Base-by-base conservation (phyloP, 1,284 basidiomycete species). In the Sanghuangporus sanghuang region DNA sequence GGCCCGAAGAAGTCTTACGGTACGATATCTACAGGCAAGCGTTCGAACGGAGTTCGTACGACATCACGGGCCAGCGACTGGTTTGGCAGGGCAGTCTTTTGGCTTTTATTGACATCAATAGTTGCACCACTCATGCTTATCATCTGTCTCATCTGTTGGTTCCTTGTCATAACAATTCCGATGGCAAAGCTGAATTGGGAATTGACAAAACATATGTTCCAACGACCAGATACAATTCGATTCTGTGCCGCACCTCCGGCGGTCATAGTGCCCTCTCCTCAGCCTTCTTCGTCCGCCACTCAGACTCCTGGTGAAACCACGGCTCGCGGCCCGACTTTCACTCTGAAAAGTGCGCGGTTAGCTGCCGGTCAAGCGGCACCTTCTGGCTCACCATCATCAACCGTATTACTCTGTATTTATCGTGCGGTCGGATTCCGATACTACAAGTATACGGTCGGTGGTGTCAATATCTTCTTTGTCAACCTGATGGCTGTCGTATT, bases 381-480 rank as follows among this genome's bases (percentile, higher is more conserved):
- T 4, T 85, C 84, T 32, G 90, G 92, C 36, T 84, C 85, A 23
- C 82, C 85, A 23, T 82, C 81, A 49, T 93, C 86, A 54, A 98
- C 92, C 0, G 93, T 99, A 12, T 79, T 99, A 18, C 83, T 99
- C 32, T 99, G 97, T 78, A 96, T 92, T 1, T 99, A 99, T 76
- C 87, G 89, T 44, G 97, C 97, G 0, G 82, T 91, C 54, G 97
- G 96, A 0, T 78, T 86, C 70, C 86, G 97, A 75, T 99, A 98
- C 78, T 98, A 95, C 89, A 99, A 99, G 81, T 99, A 99, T 76
- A 99, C 97, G 1, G 85, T 99, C 55, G 95, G 96, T 27, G 97
- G 97, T 32, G 95, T 99, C 69, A 99, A 99, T 81, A 98, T 99
- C 73, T 78, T 99, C 67, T 99, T 99, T 75, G 86, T 99, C 79